These are phyloP conservation scores for Suhomyces taliae DNA, from an alignment of 1,139 yeast genomes.

Conservation along the genomic window DNA sequence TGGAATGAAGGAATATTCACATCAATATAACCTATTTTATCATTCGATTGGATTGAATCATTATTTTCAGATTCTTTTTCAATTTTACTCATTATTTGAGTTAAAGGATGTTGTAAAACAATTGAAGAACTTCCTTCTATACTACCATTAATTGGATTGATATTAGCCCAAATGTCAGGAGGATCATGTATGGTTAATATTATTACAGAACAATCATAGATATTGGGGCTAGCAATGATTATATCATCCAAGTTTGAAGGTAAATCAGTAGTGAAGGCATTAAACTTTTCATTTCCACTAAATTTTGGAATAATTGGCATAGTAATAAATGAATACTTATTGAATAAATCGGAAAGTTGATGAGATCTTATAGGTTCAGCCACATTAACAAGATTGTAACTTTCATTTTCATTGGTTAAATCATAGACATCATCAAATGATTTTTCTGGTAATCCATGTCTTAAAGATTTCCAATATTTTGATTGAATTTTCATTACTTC, in stretches of 20 bases:
- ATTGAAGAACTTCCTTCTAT: slow-evolving; percentile 74
- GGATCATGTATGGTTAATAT: slow-evolving; percentile 85
- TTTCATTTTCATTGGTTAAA: slow-evolving; percentile 24
- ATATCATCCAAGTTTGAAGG: slow-evolving; percentile 62
- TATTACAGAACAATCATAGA: slow-evolving; percentile 62
- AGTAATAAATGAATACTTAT: slow-evolving; percentile 58
- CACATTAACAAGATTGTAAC: slow-evolving; percentile 46
- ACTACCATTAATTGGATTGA: slow-evolving; percentile 77
- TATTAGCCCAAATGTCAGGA: slow-evolving; percentile 88
- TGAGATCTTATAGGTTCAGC: slow-evolving; percentile 73
- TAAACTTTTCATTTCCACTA: slow-evolving; percentile 17
- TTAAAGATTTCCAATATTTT: slow-evolving; percentile 82
- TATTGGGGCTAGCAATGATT: slow-evolving; percentile 72
- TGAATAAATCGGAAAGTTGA: slow-evolving; percentile 61
- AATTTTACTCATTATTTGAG: slow-evolving; percentile 37
- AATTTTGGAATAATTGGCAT: slow-evolving; percentile 59
- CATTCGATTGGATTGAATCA: slow-evolving; percentile 48
- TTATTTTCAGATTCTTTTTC: slow-evolving; percentile 26
- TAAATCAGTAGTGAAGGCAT: slow-evolving; percentile 42
- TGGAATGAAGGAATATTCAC: slow-evolving; percentile 66
- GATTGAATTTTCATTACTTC: slow-evolving; percentile 82
- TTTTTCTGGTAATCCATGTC: slow-evolving; percentile 57
- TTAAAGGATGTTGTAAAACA: slow-evolving; percentile 49
- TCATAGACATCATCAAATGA: slow-evolving; percentile 45
- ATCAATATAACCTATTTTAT: slow-evolving; percentile 78